Percentiles rank a stretch among this genome's conserved stretches.
Conservation (phyloP, 768 basidiomycete species). For the Lentinula detonsa region DNA sequence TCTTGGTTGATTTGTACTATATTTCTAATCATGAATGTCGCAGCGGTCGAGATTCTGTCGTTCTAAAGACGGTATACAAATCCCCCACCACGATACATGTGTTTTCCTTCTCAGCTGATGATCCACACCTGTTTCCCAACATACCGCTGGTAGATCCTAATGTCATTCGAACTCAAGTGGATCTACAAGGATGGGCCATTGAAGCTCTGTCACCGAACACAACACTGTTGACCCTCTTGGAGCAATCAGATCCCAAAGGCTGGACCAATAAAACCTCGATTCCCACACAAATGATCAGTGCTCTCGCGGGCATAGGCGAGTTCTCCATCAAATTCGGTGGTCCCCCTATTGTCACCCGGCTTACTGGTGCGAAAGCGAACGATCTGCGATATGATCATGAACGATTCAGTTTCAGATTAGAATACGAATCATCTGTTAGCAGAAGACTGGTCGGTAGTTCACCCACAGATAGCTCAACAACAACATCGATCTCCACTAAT, state of each 20-base stretch:
- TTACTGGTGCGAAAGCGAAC: slow-evolving; percentile 71
- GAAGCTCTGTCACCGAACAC: slow-evolving; percentile 94
- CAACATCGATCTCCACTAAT: slow-evolving; percentile 13
- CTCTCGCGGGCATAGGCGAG: slow-evolving; percentile 88
- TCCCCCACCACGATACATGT: slow-evolving; percentile 93
- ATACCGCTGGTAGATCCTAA: slow-evolving; percentile 63
- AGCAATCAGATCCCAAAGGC: slow-evolving; percentile 95
- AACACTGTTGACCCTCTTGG: slow-evolving; percentile 86
- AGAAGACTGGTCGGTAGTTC: slow-evolving; percentile 28
- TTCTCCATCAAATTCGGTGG: slow-evolving; percentile 95
- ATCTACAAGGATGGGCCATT: slow-evolving; percentile 98
- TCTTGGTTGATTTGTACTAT: not conserved
- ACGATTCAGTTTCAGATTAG: slow-evolving; percentile 69
- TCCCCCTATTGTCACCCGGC: slow-evolving; percentile 83
- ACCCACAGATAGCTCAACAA: slow-evolving; percentile 13
- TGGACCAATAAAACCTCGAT: slow-evolving; percentile 95
- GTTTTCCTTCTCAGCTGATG: slow-evolving; percentile 92
- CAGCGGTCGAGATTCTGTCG: slow-evolving; percentile 86
- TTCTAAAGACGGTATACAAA: slow-evolving; percentile 95
- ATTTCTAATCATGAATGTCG: not conserved
- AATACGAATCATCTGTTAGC: slow-evolving; percentile 67
- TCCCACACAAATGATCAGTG: slow-evolving; percentile 88
- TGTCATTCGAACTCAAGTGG: slow-evolving; percentile 90
- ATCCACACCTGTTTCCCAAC: slow-evolving; percentile 77
- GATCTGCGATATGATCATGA: slow-evolving; percentile 86